These are phyloP conservation scores for Saitozyma podzolica DNA, from an alignment of 768 basidiomycete genomes.

Conservation along the genomic window DNA sequence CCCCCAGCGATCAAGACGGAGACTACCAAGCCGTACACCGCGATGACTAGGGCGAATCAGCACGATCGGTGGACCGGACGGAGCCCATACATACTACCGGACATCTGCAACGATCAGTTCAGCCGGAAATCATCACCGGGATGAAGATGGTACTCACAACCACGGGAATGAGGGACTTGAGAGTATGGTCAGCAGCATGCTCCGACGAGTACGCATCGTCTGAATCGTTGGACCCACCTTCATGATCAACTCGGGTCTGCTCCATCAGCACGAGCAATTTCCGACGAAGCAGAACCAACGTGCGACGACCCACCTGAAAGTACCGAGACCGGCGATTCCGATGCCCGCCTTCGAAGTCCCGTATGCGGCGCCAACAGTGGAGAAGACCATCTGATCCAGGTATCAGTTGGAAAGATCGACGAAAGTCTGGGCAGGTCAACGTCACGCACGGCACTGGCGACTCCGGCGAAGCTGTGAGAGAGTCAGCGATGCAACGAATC, in stretches of 20 bases:
- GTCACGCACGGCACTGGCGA: conserved; percentile 77
- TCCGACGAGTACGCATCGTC: conserved; percentile 26
- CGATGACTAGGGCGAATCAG: conserved; percentile 61
- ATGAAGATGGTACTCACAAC: conserved; percentile 56
- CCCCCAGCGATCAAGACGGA: conserved; percentile 84
- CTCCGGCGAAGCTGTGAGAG: conserved; percentile 72
- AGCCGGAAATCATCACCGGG: neutral
- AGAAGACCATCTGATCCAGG: conserved; percentile 76
- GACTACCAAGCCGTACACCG: conserved; percentile 94
- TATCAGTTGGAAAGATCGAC: neutral
- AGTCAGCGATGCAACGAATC: conserved; percentile 7
- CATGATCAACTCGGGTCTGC: conserved; percentile 89
- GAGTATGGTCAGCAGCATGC: conserved; percentile 1
- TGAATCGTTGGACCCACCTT: conserved; percentile 61
- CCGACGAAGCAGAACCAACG: too few species aligned
- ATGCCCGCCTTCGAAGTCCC: conserved; percentile 97
- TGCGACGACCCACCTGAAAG: conserved; percentile 61
- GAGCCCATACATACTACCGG: conserved; percentile 61
- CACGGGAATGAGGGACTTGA: conserved; percentile 89
- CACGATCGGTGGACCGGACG: neutral
- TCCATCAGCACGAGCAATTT: neutral
- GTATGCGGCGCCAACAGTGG: conserved; percentile 91
- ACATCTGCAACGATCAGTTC: conserved; percentile 60
- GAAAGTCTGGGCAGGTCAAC: neutral
- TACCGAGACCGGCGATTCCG: conserved; percentile 90